Evolutionary conservation across 768 basidiomycete species (phyloP), one percentile per base, ranked within the genome.

Genomic region (Phlebiopsis gigantea): DNA sequence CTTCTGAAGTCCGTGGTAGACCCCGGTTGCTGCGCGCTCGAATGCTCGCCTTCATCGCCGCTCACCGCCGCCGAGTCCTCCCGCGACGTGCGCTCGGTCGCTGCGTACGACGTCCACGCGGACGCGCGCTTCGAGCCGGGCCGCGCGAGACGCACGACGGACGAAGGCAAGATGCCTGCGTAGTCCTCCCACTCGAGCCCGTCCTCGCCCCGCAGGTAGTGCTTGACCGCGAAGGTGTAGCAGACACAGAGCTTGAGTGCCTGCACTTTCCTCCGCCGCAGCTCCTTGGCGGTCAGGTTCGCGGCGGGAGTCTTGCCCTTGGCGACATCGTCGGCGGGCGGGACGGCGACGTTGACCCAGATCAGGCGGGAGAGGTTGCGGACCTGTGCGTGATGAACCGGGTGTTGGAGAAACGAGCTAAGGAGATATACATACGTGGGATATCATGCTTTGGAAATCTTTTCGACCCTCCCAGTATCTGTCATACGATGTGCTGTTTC

Each of bases 401-500:
- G 28, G 22, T 4, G 43, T 39, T n/a, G 43, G 15, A 14, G 47
- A 21, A 21, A 45, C 15, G 49, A 29, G 53, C 71, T 49, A n/a
- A n/a, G n/a, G n/a, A n/a, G n/a, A n/a, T n/a, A n/a, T n/a, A n/a
- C n/a, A n/a, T 64, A 82, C 82, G 65, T 86, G 84, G 14, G 90
- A 80, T 10, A 79, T 82, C 55, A 95, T 68, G 7, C 81, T 63
- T 0, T 87, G 84, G 65, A 94, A 94, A 43, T 84, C 82, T 69
- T 90, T 96, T 61, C 94, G 78, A 47, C 93, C 94, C 74, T 94
- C 93, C 79, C 85, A 90, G 64, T 85, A 92, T 30, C 90, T 84
- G 63, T 93, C 89, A 63, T 92, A 93, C 7, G 89, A 91, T 22
- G 89, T 92, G 51, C 86, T 90, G 60, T 25, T 3, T 39, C 34